A percentile compares a stretch with the other conserved stretches of the same genome.
phyloP scores from a whole-genome alignment of 192 early-diverging fungal species.

The Mortierella claussenii region DNA sequence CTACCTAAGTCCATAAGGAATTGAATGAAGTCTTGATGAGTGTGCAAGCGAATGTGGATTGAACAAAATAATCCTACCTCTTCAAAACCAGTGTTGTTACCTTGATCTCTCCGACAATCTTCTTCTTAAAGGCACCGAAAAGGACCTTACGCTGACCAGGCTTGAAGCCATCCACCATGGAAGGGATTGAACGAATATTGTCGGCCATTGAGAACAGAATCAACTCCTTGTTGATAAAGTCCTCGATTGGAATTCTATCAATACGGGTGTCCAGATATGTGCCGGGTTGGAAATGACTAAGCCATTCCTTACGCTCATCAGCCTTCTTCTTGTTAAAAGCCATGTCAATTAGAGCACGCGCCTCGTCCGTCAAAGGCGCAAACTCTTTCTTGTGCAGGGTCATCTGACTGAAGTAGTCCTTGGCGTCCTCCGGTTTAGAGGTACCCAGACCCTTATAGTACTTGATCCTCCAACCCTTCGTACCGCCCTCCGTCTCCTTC shows the following conservation, averaged over 20 bases:
- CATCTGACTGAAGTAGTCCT: slow-evolving; percentile 92
- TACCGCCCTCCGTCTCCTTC: slow-evolving; percentile 72
- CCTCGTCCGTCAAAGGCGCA: slow-evolving; percentile 60
- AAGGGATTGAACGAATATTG: slow-evolving; percentile 94
- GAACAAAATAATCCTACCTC: no score
- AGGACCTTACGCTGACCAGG: slow-evolving; percentile 97
- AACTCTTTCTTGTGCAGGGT: slow-evolving; percentile 85
- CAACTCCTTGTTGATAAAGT: slow-evolving; percentile 97
- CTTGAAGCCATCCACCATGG: slow-evolving; percentile 94
- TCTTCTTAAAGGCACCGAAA: slow-evolving; percentile 85
- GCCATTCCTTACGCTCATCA: slow-evolving; percentile 96
- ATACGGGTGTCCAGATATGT: slow-evolving; percentile 90
- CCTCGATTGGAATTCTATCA: slow-evolving; percentile 77
- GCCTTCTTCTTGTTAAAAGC: slow-evolving; percentile 96
- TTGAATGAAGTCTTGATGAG: not conserved
- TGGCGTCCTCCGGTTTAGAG: slow-evolving; percentile 82
- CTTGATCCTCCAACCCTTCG: slow-evolving; percentile 86
- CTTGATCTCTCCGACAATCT: slow-evolving; percentile 86
- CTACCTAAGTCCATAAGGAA: slow-evolving; percentile 73
- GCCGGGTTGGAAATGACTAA: slow-evolving; percentile 80
- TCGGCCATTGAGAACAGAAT: slow-evolving; percentile 96
- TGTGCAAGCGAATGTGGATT: no score
- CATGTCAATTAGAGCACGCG: slow-evolving; percentile 90
- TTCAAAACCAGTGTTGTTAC: no score
- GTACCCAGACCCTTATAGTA: slow-evolving; percentile 99